Conservation (phyloP, 2,329 filamentous ascomycete species). For the Calonectria montana region DNA sequence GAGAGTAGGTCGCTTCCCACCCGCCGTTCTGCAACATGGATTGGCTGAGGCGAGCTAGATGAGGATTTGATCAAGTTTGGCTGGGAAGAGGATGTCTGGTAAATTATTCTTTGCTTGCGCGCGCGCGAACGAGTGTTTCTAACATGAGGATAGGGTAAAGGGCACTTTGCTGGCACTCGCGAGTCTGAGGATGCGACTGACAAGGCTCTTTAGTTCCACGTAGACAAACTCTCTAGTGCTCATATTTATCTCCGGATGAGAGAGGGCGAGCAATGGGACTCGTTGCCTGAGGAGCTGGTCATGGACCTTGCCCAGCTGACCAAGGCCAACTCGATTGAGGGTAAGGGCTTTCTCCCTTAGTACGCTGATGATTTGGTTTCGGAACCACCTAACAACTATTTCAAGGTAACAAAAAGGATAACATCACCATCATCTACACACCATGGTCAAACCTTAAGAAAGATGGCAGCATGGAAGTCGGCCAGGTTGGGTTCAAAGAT, state of each 20-base stretch:
- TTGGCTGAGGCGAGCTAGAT: conserved; percentile 66
- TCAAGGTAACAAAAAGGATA: conserved; percentile 96
- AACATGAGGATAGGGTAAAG: conserved; percentile 35
- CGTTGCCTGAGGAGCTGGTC: conserved; percentile 79
- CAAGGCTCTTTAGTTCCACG: conserved; percentile 82
- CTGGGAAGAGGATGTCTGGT: conserved; percentile 97
- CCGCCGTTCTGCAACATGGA: conserved; percentile 18
- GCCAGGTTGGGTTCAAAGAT: conserved; percentile 96
- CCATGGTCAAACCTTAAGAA: conserved; percentile 98
- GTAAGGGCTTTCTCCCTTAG: conserved; percentile 53
- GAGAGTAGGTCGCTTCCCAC: conserved; percentile 77
- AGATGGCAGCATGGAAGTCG: conserved; percentile 93
- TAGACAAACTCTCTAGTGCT: conserved; percentile 95
- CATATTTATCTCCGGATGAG: conserved; percentile 93
- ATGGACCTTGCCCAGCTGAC: conserved; percentile 95
- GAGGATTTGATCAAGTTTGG: conserved; percentile 96
- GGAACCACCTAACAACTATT: not conserved
- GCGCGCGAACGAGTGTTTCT: conserved; percentile 8
- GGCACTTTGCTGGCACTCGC: not conserved
- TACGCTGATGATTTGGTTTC: not conserved
- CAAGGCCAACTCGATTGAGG: conserved; percentile 99
- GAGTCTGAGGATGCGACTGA: not conserved
- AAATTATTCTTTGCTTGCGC: conserved; percentile 41
- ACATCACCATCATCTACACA: conserved; percentile 96
- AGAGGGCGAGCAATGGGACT: conserved; percentile 85